A percentile compares a stretch with the other conserved stretches of the same genome.
Evolutionary conservation across 495 filamentous ascomycete species (phyloP).

Genomic region (Pseudomonodictys pantanalensis): DNA sequence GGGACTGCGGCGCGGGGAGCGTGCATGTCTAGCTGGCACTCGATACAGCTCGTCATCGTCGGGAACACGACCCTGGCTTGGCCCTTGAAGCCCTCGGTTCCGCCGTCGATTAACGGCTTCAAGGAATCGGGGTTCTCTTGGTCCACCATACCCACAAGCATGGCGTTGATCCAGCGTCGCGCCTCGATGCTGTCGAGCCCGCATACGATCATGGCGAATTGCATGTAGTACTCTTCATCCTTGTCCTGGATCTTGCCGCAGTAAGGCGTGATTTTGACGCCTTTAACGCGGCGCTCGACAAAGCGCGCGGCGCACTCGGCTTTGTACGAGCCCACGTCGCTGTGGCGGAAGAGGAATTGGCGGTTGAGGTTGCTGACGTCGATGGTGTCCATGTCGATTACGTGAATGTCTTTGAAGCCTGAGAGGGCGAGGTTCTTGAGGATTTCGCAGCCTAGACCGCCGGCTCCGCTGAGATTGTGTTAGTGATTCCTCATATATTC

Average conservation of each 20-base stretch:
- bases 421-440: slow-evolving; percentile 94
- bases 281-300: slow-evolving; percentile 81
- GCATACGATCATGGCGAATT: slow-evolving; percentile 89
- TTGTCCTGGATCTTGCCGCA: slow-evolving; percentile 96
- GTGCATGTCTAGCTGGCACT: slow-evolving; percentile 98
- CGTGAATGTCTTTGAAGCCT: slow-evolving; percentile 94
- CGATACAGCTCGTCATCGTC: slow-evolving; percentile 89
- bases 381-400: slow-evolving; percentile 99
- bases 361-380: slow-evolving; percentile 98
- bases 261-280: slow-evolving; percentile 88
- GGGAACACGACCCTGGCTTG: slow-evolving; percentile 92
- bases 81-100: slow-evolving; percentile 98
- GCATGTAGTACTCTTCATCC: slow-evolving; percentile 96
- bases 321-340: slow-evolving; percentile 91
- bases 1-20: slow-evolving; percentile 90
- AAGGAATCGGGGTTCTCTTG: slow-evolving; percentile 70
- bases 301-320: slow-evolving; percentile 90
- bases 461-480: slow-evolving; percentile 67
- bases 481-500: not conserved
- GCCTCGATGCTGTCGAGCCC: slow-evolving; percentile 98
- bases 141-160: slow-evolving; percentile 84
- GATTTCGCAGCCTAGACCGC: slow-evolving; percentile 94
- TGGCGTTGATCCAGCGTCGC: slow-evolving; percentile 96
- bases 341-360: slow-evolving; percentile 92
- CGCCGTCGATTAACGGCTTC: slow-evolving; percentile 93